Conservation (phyloP, 2,329 filamentous ascomycete genomes). For the Pseudomassariella vexata region DNA sequence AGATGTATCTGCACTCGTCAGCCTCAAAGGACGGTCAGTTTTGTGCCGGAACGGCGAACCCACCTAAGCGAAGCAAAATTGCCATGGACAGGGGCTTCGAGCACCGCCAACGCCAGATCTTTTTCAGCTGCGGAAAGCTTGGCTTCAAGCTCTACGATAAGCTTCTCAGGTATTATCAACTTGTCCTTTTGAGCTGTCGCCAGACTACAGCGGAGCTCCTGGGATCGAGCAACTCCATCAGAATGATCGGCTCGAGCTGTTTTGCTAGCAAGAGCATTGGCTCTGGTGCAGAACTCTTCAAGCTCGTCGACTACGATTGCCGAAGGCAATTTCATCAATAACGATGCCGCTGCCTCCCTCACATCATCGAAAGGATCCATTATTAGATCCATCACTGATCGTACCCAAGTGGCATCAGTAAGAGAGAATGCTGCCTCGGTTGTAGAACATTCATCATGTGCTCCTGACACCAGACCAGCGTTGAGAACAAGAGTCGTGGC, state of each 20-base stretch:
- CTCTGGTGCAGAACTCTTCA: conserved; percentile 40
- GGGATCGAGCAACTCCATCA: conserved; percentile 78
- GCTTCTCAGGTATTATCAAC: conserved; percentile 45
- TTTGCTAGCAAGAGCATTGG: conserved; percentile 53
- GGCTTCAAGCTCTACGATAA: conserved; percentile 57
- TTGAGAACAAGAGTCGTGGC: conserved; percentile 62
- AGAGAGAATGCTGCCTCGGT: conserved; percentile 31
- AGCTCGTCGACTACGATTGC: conserved; percentile 30
- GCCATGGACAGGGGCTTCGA: conserved; percentile 63
- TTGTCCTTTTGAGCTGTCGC: conserved; percentile 35
- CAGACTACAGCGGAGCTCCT: conserved; percentile 62
- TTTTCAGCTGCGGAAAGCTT: conserved; percentile 58
- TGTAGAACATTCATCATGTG: conserved; percentile 50
- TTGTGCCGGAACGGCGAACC: no score
- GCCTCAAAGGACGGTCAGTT: no score
- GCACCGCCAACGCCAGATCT: conserved; percentile 62
- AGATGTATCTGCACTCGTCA: conserved; percentile 37
- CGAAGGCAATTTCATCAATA: conserved; percentile 45
- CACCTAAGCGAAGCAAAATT: conserved; percentile 62
- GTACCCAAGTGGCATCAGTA: conserved; percentile 46
- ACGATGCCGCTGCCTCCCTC: conserved; percentile 49
- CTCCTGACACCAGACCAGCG: conserved; percentile 33
- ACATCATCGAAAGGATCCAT: conserved; percentile 94
- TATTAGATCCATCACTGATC: conserved; percentile 70
- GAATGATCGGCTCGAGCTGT: conserved; percentile 88